phyloP scores from a whole-genome alignment of 176 grass and related monocot genomes.

The Areca catechu region DNA sequence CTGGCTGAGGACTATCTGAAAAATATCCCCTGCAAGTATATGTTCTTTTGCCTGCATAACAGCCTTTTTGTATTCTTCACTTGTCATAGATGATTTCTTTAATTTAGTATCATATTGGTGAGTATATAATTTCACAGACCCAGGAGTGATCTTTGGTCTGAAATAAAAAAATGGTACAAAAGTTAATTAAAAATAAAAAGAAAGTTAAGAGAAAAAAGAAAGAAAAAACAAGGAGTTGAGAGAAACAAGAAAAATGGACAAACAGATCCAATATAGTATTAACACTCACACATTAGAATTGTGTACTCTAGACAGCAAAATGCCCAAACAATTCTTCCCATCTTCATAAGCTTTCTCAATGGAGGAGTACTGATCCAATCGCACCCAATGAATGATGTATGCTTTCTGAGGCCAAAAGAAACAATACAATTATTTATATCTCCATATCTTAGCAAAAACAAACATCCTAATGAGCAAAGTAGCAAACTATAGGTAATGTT shows the following conservation, averaged over 20 bases:
- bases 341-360: constrained; percentile 78
- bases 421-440: no score
- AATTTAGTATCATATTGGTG: constrained; percentile 45
- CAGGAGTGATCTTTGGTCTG: constrained; percentile 65
- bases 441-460: no score
- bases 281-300: constrained; percentile 61
- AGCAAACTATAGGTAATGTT: no score
- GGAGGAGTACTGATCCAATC: constrained; percentile 43
- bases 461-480: no score
- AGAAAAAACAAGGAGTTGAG: not conserved
- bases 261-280: no score
- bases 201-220: not conserved
- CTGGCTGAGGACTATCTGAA: constrained; percentile 88
- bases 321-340: constrained; percentile 34
- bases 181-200: not conserved
- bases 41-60: constrained; percentile 74
- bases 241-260: not conserved
- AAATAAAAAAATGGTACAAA: constrained; percentile 8
- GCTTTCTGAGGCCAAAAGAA: constrained; percentile 50
- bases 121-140: constrained; percentile 55
- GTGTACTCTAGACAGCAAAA: constrained; percentile 74
- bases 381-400: constrained; percentile 86
- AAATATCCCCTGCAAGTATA: constrained; percentile 79
- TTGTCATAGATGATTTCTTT: constrained; percentile 68
- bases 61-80: constrained; percentile 51